Conservation (phyloP, 2,329 filamentous ascomycete species). For the Ustulina deusta region DNA sequence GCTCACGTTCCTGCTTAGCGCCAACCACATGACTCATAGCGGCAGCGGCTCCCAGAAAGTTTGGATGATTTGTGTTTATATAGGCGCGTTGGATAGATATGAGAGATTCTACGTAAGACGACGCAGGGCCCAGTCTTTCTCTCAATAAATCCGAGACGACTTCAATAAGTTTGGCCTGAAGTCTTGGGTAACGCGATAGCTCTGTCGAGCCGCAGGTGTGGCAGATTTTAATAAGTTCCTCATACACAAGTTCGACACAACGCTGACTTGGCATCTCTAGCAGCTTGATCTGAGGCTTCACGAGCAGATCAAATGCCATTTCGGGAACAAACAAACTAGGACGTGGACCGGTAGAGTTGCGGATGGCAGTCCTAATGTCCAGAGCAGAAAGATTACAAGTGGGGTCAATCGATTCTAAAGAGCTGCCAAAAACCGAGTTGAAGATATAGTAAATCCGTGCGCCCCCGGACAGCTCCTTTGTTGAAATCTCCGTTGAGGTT, state of each 20-base stretch:
- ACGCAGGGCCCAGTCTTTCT: slow-evolving; percentile 89
- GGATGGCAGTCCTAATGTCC: slow-evolving; percentile 96
- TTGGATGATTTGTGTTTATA: slow-evolving; percentile 99
- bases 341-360: slow-evolving; percentile 95
- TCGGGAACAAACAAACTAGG: slow-evolving; percentile 98
- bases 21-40: slow-evolving; percentile 98
- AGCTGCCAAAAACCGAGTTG: slow-evolving; percentile 98
- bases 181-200: slow-evolving; percentile 87
- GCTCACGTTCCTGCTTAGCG: slow-evolving; percentile 93
- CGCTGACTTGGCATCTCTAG: slow-evolving; percentile 94
- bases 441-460: slow-evolving; percentile 99
- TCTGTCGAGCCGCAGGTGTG: slow-evolving; percentile 98
- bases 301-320: slow-evolving; percentile 95
- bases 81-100: slow-evolving; percentile 98
- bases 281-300: slow-evolving; percentile 98
- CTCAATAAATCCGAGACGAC: slow-evolving; percentile 95
- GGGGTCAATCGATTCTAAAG: slow-evolving; percentile 94
- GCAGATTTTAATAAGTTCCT: slow-evolving; percentile 99
- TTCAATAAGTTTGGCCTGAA: slow-evolving; percentile 97
- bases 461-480: slow-evolving; percentile 95
- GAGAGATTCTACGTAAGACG: slow-evolving; percentile 92
- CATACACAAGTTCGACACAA: slow-evolving; percentile 97
- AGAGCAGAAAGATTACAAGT: slow-evolving; percentile 94
- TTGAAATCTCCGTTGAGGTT: slow-evolving; percentile 98
- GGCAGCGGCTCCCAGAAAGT: slow-evolving; percentile 95